These are phyloP conservation scores for Neofusicoccum ribis DNA, from an alignment of 2,329 filamentous ascomycete species.

Conservation along the genomic window DNA sequence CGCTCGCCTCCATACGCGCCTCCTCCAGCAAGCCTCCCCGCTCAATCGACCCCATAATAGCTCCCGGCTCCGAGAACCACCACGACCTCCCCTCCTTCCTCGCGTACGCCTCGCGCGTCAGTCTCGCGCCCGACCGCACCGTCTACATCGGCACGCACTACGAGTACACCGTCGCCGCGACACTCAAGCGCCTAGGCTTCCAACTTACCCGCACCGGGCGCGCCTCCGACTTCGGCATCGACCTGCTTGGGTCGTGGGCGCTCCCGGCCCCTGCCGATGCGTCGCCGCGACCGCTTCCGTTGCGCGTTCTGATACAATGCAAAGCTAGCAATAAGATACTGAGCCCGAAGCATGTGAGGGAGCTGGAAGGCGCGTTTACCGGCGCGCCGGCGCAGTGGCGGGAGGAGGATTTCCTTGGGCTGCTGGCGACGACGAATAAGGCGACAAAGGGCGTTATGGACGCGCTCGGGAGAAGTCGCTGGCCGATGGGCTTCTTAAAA, in stretches of 20 bases:
- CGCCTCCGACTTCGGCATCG: conserved; percentile 68
- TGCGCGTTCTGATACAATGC: conserved; percentile 63
- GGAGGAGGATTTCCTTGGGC: conserved; percentile 61
- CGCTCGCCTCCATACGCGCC: neutral
- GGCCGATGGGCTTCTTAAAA: conserved; percentile 71
- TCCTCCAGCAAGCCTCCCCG: neutral
- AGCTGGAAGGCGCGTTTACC: conserved; percentile 76
- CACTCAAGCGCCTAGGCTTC: conserved; percentile 64
- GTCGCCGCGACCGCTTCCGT: conserved; percentile 27
- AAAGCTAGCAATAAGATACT: conserved; percentile 59
- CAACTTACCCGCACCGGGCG: conserved; percentile 65
- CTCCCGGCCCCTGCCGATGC: conserved; percentile 38
- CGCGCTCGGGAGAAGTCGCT: conserved; percentile 64
- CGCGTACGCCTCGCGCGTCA: conserved; percentile 59
- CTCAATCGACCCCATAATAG: neutral
- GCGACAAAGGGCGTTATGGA: conserved; percentile 79
- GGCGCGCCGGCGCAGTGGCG: conserved; percentile 74
- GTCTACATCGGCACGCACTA: conserved; percentile 73
- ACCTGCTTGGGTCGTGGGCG: conserved; percentile 70
- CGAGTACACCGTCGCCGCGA: conserved; percentile 66
- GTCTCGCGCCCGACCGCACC: conserved; percentile 57
- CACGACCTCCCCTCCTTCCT: conserved; percentile 66
- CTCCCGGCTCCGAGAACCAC: conserved; percentile 51
- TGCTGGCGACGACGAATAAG: conserved; percentile 68
- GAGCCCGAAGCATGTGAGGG: conserved; percentile 63